Conservation (phyloP, 768 basidiomycete genomes). For the Panellus pusillus region DNA sequence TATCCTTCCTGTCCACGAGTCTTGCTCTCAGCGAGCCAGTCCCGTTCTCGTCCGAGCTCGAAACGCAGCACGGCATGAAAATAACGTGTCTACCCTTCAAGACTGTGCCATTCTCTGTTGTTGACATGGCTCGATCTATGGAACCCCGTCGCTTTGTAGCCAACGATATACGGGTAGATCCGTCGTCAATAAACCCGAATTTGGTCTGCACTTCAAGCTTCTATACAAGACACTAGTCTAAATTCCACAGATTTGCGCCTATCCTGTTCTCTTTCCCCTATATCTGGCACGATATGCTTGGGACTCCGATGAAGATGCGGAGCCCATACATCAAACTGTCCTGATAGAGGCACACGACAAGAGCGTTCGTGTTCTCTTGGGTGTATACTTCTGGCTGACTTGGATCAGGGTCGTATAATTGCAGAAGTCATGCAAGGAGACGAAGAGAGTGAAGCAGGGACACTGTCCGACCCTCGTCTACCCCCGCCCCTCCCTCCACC, state of each 20-base stretch:
- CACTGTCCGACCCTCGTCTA: too few relatives aligned
- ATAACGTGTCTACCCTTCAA: slow-evolving; percentile 59
- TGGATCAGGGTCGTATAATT: slow-evolving; percentile 9
- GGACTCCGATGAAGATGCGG: slow-evolving; percentile 18
- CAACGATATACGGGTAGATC: slow-evolving; percentile 41
- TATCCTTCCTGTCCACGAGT: slow-evolving; percentile 36
- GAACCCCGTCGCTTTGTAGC: slow-evolving; percentile 33
- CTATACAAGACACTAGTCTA: slow-evolving; percentile 1
- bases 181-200: slow-evolving; percentile 42
- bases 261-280: slow-evolving; percentile 63
- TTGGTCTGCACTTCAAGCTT: slow-evolving; percentile 34
- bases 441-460: background rate
- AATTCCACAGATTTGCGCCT: slow-evolving; percentile 49
- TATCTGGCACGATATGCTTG: slow-evolving; percentile 54
- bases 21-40: slow-evolving; percentile 29
- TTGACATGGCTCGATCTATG: slow-evolving; percentile 37
- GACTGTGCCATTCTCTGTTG: slow-evolving; percentile 51
- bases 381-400: background rate
- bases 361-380: slow-evolving; percentile 23
- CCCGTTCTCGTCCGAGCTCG: slow-evolving; percentile 50
- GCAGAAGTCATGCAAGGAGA: slow-evolving; percentile 1
- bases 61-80: slow-evolving; percentile 48
- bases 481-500: too few relatives aligned
- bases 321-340: slow-evolving; percentile 16
- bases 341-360: slow-evolving; percentile 35